Evolutionary conservation across 495 filamentous ascomycete species (phyloP).

Genomic region (Hypomontagnella submonticulosa): DNA sequence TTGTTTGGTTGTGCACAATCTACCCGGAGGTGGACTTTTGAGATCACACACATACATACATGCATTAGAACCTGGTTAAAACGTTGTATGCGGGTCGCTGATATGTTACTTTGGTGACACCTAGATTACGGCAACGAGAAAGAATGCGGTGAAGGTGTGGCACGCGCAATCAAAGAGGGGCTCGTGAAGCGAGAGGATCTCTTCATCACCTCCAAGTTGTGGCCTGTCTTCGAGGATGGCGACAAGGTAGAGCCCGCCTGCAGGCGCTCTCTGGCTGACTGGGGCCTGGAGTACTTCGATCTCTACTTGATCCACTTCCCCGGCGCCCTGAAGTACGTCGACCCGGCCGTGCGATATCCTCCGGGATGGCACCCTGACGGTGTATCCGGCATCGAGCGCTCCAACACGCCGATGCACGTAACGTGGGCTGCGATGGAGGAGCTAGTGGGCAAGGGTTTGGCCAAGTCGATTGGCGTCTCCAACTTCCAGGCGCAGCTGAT

Average conservation of each 20-base stretch:
- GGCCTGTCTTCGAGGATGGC: slow-evolving; percentile 87
- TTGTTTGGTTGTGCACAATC: slow-evolving; percentile 8
- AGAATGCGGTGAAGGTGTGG: slow-evolving; percentile 85
- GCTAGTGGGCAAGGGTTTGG: slow-evolving; percentile 74
- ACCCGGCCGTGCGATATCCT: slow-evolving; percentile 80
- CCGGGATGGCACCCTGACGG: slow-evolving; percentile 79
- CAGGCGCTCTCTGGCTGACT: slow-evolving; percentile 79
- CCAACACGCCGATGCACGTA: slow-evolving; percentile 80
- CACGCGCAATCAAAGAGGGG: slow-evolving; percentile 86
- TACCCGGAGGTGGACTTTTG: slow-evolving; percentile 14
- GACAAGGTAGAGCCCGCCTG: slow-evolving; percentile 77
- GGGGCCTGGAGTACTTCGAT: slow-evolving; percentile 88
- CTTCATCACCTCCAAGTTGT: slow-evolving; percentile 93
- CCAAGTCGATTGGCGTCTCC: slow-evolving; percentile 83
- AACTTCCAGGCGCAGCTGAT: slow-evolving; percentile 89
- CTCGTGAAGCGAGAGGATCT: slow-evolving; percentile 87
- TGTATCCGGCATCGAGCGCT: slow-evolving; percentile 62
- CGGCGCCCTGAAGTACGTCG: slow-evolving; percentile 80
- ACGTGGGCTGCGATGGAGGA: slow-evolving; percentile 92
- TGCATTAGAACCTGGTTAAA: slow-evolving; percentile 21
- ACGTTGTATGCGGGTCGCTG: slow-evolving; percentile 15
- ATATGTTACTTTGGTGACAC: slow-evolving; percentile 26
- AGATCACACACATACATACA: slow-evolving; percentile 1
- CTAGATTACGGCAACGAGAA: slow-evolving; percentile 90
- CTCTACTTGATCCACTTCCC: slow-evolving; percentile 88